Base-by-base conservation (phyloP, 75 land plant genomes). In the Pinus taeda region DNA sequence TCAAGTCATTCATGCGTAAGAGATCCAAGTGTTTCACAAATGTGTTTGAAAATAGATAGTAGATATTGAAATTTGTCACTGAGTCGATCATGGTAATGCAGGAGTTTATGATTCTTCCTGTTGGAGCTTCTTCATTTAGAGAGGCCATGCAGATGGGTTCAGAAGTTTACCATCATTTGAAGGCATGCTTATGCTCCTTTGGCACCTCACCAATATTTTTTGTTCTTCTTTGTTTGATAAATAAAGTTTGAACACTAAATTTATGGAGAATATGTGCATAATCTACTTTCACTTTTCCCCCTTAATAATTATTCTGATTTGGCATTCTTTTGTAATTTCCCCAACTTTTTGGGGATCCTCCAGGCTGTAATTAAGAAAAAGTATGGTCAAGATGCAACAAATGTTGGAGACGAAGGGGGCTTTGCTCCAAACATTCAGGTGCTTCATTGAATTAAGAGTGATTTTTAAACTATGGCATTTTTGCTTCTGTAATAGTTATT, bases 361-460 rank as follows among this genome's bases (percentile, higher is more conserved):
- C 85, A 93, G 98, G 77, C 79, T 77, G 98, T 97, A 6, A 97
- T 97, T 21, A 97, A 97, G 85, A 95, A 95, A 90, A 97, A 97
- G 73, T 97, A 97, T 76, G 99, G 99, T 15, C 95, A 94, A 76
- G 99, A 97, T 83, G 99, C 99, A 5, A 95, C 96, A 15, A 97
- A 97, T 85, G 99, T 97, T 53, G 99, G 99, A 56, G 99, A 97
- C 82, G 99, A 97, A 81, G 99, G 99, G 87, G 99, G 99, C 49
- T 97, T 97, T 79, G 99, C 99, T 83, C 99, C 99, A 58, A 97
- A 94, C 74, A 95, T 97, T 82, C 99, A 94, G 96, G 98, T 94
- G 15, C 20, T 65, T 49, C 11, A 9, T 49, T 49, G 55, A 49
- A 49, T 49, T 49, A 49, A 49, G 12, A 49, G 55, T 49, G 55